Percentiles rank a stretch among this genome's conserved stretches.
These are phyloP conservation scores for Xerocomellus intermedius DNA, from an alignment of 768 basidiomycete genomes.

Conservation along the genomic window DNA sequence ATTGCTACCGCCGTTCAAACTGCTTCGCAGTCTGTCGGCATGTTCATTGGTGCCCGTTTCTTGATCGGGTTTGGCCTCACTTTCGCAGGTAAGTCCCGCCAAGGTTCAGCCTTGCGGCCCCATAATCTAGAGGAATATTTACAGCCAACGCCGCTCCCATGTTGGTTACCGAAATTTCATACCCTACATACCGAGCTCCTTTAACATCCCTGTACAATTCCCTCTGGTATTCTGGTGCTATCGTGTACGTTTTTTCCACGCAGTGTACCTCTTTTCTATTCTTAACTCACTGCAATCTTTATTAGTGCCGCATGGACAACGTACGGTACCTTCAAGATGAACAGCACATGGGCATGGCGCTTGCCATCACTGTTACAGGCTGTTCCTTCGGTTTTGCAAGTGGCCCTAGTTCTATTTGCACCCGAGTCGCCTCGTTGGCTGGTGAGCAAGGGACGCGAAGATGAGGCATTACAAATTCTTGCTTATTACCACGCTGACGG, in stretches of 20 bases:
- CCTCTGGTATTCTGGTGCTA: conserved; percentile 83
- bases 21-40: conserved; percentile 65
- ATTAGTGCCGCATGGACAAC: conserved; percentile 78
- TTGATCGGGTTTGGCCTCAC: conserved; percentile 76
- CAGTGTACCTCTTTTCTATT: not conserved
- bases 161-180: conserved; percentile 83
- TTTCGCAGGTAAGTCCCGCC: conserved; percentile 49
- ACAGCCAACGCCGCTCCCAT: conserved; percentile 73
- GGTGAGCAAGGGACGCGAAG: conserved; percentile 69
- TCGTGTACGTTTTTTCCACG: conserved; percentile 49
- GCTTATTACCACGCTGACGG: conserved; percentile 85
- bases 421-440: conserved; percentile 89
- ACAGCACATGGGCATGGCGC: conserved; percentile 77
- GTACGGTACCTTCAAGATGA: conserved; percentile 74
- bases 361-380: conserved; percentile 74
- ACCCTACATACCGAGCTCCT: conserved; percentile 77
- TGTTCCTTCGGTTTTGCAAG: conserved; percentile 64
- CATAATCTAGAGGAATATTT: conserved; percentile 3
- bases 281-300: not conserved
- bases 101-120: not conserved
- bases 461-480: conserved; percentile 63
- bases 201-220: conserved; percentile 80
- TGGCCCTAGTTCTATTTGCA: conserved; percentile 61
- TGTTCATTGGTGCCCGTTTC: conserved; percentile 83
- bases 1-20: conserved; percentile 67